Base-by-base conservation (phyloP, 345 rosid genomes). In the Turnera subulata region DNA sequence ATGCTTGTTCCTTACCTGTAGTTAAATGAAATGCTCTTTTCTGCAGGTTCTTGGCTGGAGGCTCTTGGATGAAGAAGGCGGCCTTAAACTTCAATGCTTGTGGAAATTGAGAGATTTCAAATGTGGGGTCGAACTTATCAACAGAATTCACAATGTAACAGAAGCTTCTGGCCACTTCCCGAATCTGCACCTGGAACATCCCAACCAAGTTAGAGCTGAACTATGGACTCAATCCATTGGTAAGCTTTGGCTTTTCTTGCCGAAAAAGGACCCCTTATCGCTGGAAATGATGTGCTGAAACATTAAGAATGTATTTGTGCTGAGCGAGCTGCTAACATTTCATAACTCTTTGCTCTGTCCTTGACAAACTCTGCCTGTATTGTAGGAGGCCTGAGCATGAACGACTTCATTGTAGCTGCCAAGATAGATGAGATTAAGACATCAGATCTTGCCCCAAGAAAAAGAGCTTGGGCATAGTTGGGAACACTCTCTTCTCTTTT, bases 1-100 rank as follows among this genome's bases (percentile, higher is more conserved):
- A 29, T 29, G 8, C 8, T 8, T 29, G 35, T 8, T 29, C 5
- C 35, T 29, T 29, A 29, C 35, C 35, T 4, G 35, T 29, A 8
- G 5, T 29, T 29, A 29, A 29, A 37, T 12, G 51, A 25, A 19
- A 16, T 11, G 13, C 10, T 43, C 52, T 23, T 35, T 24, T 44
- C 26, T 6, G 51, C 51, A 87, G 99, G 86, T 93, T 50, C 22
- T 89, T 46, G 99, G 99, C 15, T 93, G 99, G 97, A 89, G 94
- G 63, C 72, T 93, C 29, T 62, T 87, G 69, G 96, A 89, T 6
- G 85, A 78, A 65, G 85, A 78, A 29, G 81, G 81, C 0, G 83
- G 90, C 39, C 71, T 84, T 23, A 87, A 84, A 53, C 84, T 93
- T 39, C 89, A 80, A 55, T 89, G 97, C 71, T 62, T 82, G 74